phyloP scores from a whole-genome alignment of 164 flowering plant genomes.

The Nymphaea colorata region DNA sequence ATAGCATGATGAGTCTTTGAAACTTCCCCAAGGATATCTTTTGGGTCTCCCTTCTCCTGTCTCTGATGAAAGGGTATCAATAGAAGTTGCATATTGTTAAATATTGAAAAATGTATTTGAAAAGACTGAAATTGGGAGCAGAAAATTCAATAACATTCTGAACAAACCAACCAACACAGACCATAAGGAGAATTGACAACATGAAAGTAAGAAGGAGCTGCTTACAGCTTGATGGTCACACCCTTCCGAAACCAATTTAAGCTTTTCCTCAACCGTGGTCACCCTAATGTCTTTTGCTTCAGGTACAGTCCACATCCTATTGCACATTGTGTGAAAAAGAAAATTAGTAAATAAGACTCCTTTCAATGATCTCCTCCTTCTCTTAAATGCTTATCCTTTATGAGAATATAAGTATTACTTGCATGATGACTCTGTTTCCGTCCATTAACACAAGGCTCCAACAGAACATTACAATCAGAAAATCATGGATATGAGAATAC shows the following conservation, averaged over 20 bases:
- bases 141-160: neutral
- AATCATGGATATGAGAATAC: no score
- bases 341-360: neutral
- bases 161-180: neutral
- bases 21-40: constrained; percentile 55
- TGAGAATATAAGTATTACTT: no score
- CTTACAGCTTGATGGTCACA: constrained; percentile 57
- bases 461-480: no score
- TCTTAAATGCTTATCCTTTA: no score
- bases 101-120: no score
- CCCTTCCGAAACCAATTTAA: constrained; percentile 56
- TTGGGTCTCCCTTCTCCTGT: constrained; percentile 27
- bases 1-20: constrained; percentile 64
- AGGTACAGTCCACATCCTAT: constrained; percentile 78
- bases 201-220: constrained; percentile 6
- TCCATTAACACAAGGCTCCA: no score
- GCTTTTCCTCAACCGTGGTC: constrained; percentile 28
- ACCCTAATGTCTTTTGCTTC: constrained; percentile 48
- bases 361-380: no score
- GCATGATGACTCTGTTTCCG: no score
- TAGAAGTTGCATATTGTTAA: neutral
- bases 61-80: constrained; percentile 16
- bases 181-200: neutral
- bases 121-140: no score
- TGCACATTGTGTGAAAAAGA: neutral